phyloP scores from a whole-genome alignment of 2,329 filamentous ascomycete species.

The Colletotrichum filicis region DNA sequence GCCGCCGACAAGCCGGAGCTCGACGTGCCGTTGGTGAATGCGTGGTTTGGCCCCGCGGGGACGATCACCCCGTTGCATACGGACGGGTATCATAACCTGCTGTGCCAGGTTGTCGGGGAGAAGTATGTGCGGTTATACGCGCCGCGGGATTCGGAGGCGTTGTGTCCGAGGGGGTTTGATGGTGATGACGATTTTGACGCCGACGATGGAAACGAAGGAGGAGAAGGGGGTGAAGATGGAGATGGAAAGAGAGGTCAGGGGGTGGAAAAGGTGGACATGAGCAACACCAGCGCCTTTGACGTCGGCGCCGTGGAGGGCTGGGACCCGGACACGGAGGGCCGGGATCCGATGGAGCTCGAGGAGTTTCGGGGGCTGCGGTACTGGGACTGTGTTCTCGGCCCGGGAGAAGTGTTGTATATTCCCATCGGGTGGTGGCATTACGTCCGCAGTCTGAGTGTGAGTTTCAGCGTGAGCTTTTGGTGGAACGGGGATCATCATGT shows the following conservation, averaged over 20 bases:
- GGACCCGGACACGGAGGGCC: slow-evolving; percentile 53
- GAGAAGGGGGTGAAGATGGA: slow-evolving; percentile 71
- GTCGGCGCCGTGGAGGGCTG: slow-evolving; percentile 75
- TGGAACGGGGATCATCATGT: slow-evolving; percentile 66
- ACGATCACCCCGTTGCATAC: slow-evolving; percentile 95
- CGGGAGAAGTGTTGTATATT: slow-evolving; percentile 89
- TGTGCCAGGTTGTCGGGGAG: slow-evolving; percentile 87
- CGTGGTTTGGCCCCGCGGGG: slow-evolving; percentile 89
- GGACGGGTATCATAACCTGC: slow-evolving; percentile 92
- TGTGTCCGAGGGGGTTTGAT: slow-evolving; percentile 73
- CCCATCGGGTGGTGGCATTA: slow-evolving; percentile 99
- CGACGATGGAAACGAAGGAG: slow-evolving; percentile 86
- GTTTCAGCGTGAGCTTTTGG: slow-evolving; percentile 98
- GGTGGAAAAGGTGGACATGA: slow-evolving; percentile 78
- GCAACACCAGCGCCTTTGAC: slow-evolving; percentile 87
- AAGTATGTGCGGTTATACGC: slow-evolving; percentile 95
- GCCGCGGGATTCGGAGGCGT: slow-evolving; percentile 65
- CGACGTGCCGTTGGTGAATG: slow-evolving; percentile 68
- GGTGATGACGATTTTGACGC: slow-evolving; percentile 75
- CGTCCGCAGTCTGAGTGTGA: slow-evolving; percentile 84
- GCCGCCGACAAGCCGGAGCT: slow-evolving; percentile 27
- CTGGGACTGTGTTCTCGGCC: slow-evolving; percentile 80
- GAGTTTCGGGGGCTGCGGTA: slow-evolving; percentile 71
- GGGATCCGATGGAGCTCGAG: slow-evolving; percentile 49
- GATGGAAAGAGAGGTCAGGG: too few species aligned